Base-by-base conservation (phyloP, 352 stramenopile species). In the Phytopythium helicoides region DNA sequence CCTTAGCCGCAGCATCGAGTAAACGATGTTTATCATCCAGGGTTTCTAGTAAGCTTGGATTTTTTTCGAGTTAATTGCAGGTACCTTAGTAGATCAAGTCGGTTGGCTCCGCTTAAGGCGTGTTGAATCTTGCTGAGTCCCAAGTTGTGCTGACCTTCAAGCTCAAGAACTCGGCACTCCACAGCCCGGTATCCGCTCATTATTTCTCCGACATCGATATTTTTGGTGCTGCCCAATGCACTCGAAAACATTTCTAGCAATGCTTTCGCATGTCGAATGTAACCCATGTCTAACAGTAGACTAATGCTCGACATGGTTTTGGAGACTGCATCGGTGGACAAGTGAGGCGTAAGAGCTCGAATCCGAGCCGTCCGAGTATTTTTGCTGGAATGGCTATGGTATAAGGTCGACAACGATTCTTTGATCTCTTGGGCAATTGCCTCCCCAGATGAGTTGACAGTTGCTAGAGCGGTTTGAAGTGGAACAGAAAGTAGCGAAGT, bases 391-490 rank as follows among this genome's bases (percentile, higher is more conserved):
- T 6, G n/a, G 2, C 16, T n/a, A 2, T 26, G 44, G 16, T 50
- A 50, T 21, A 50, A 18, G 9, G 44, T 36, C n/a, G 44, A 50
- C 23, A 50, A n/a, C n/a, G 44, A 50, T 19, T 59, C 54, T 6
- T 77, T 71, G 0, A 91, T 42, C 34, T 91, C 78, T 18, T 69
- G 71, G 11, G 81, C 60, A 33, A 89, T 58, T 4, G 19, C 34
- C 23, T 72, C 56, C 19, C 60, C 73, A 23, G 69, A 53, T 11
- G 25, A 42, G 16, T 86, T 74, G 8, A 89, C 62, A 19, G 74
- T 65, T 21, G 85, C 71, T 3, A 91, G 59, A 9, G 76, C 70
- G 45, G 56, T 75, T 53, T 88, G 75, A 22, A 91, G 52, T 12
- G 76, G 68, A 7, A 88, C 16, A 8, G 59, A 57, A 16, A 73